These are phyloP conservation scores for Cystobasidiaceae sp. DNA, from an alignment of 1,284 basidiomycete genomes.

Conservation along the genomic window DNA sequence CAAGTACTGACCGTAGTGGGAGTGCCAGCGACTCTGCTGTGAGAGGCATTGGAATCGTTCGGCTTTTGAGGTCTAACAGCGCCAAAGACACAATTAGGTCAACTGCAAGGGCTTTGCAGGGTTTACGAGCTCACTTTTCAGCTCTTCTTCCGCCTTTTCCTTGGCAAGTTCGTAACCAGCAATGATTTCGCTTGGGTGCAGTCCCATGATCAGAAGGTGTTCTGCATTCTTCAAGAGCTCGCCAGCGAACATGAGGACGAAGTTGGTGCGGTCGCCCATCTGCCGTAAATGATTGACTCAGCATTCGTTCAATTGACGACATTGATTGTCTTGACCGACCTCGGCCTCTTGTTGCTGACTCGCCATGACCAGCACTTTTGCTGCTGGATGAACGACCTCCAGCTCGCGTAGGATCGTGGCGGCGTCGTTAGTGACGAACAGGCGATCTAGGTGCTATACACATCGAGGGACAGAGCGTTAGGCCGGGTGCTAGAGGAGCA, in stretches of 20 bases:
- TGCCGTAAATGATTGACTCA: too few relatives aligned
- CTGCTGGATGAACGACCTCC: conserved; percentile 96
- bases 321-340: conserved; percentile 52
- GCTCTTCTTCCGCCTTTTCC: conserved; percentile 74
- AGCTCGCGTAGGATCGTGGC: conserved; percentile 98
- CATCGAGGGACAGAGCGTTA: not conserved
- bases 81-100: not conserved
- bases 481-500: not conserved
- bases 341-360: conserved; percentile 94
- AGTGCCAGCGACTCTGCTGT: conserved; percentile 68
- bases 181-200: conserved; percentile 84
- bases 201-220: conserved; percentile 85
- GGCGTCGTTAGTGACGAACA: conserved; percentile 98
- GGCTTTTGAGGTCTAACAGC: conserved; percentile 44
- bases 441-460: conserved; percentile 67
- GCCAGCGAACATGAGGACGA: conserved; percentile 90
- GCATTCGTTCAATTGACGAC: not conserved
- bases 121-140: conserved; percentile 64
- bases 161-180: conserved; percentile 95
- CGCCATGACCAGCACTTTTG: conserved; percentile 95
- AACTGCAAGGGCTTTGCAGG: not conserved
- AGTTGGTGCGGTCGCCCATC: conserved; percentile 97
- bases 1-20: conserved; percentile 85
- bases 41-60: conserved; percentile 66
- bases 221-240: conserved; percentile 94